Evolutionary conservation across 2,329 filamentous ascomycete species (phyloP).

Genomic region (Alternaria sp.): DNA sequence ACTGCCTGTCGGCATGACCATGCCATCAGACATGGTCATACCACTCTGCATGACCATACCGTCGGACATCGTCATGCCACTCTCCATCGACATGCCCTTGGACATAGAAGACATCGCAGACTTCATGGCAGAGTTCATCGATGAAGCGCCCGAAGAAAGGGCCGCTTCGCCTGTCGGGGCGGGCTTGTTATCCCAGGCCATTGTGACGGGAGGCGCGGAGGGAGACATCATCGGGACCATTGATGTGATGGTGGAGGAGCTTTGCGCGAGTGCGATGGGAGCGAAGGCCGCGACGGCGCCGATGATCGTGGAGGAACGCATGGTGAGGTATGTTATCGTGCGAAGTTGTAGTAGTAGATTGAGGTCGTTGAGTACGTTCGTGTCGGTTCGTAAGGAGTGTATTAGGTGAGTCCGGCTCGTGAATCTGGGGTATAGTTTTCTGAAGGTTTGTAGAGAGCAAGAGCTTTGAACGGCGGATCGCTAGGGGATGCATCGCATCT

Average conservation of each 20-base stretch:
- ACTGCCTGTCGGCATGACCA: constrained; percentile 9
- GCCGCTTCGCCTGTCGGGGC: not conserved
- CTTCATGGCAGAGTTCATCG: constrained; percentile 23
- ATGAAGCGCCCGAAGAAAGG: not conserved
- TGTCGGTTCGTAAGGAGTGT: constrained; percentile 8
- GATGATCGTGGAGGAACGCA: constrained; percentile 12
- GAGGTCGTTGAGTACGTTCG: not conserved
- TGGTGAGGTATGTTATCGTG: not conserved
- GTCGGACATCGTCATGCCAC: constrained; percentile 47
- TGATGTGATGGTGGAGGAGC: constrained; percentile 8
- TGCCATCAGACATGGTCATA: not conserved
- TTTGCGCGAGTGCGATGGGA: constrained; percentile 12
- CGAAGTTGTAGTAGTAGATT: not conserved
- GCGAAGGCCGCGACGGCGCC: constrained; percentile 12
- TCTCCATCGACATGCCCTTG: constrained; percentile 24
- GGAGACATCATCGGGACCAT: constrained; percentile 16
- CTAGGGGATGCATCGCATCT: not conserved
- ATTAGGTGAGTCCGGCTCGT: constrained; percentile 26
- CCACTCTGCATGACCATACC: constrained; percentile 22
- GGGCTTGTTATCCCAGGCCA: constrained; percentile 23
- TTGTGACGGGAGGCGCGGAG: constrained; percentile 16
- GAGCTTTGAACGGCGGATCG: not conserved
- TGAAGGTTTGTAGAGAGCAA: constrained; percentile 3
- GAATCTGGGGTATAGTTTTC: not conserved
- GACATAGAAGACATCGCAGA: constrained; percentile 47